Evolutionary conservation across 2,329 filamentous ascomycete genomes (phyloP), one percentile per base, ranked within the genome.

Genomic region (Coleophoma crateriformis): DNA sequence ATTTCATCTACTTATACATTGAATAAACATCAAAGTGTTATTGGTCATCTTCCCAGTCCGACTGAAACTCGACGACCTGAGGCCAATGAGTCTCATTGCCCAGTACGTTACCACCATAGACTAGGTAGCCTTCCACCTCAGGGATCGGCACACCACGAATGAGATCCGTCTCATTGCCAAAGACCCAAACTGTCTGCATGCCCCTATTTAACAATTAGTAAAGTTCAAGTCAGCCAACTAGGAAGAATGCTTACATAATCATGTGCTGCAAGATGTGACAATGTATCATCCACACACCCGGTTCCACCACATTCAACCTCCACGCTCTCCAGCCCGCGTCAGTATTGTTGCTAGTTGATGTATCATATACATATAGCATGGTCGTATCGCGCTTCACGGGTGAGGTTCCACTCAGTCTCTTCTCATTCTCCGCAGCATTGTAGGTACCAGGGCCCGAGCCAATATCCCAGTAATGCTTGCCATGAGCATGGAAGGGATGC

Each of bases 211-310:
- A 27, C 27, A 27, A 27, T 27, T 10, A 27, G 27, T 27, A 27
- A 27, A 7, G 27, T 27, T 27, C 27, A 27, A 27, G 27, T 27
- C 8, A 10, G 5, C 27, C 27, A 27, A 10, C 3, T 7, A 27
- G 7, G 7, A 27, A 4, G 27, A 10, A 27, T 27, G 8, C 27
- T 27, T 27, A 27, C 71, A 75, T 74, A 8, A 73, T 56, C 70
- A 74, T 74, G 59, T 77, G 74, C 57, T 70, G 68, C 54, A 75
- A 53, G 41, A 71, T 70, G 60, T 77, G 73, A 48, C 73, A 76
- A 62, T 77, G 74, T 34, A 76, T 57, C 72, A 77, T 73, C 71
- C 71, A 76, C 8, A 71, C 70, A 0, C 74, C 75, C 0, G 74
- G 63, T 49, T 74, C 64, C 8, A 64, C 67, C 11, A 78, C 71